These are phyloP conservation scores for Citrus inodora DNA, from an alignment of 345 rosid genomes.

Conservation along the genomic window DNA sequence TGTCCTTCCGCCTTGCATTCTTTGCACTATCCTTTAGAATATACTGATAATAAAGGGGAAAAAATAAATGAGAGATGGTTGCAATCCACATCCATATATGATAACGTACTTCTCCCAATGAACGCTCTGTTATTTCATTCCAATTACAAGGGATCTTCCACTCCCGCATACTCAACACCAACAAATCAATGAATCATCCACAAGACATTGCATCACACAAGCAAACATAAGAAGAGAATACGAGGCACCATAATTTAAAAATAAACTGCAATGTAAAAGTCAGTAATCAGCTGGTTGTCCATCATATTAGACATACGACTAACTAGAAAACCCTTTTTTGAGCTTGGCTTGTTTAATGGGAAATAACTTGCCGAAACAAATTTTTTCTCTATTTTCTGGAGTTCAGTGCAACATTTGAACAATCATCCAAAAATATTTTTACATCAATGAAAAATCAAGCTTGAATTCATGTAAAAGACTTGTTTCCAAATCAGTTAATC, in stretches of 20 bases:
- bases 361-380: neutral
- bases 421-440: neutral
- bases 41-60: conserved; percentile 35
- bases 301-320: neutral
- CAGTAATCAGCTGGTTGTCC: neutral
- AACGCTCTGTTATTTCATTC: neutral
- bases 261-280: neutral
- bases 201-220: neutral
- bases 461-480: neutral
- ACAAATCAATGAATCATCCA: neutral
- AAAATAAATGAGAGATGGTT: neutral
- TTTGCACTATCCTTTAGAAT: conserved; percentile 38
- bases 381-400: neutral
- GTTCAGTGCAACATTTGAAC: neutral
- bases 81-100: neutral
- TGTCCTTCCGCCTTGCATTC: conserved; percentile 29
- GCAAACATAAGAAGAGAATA: neutral
- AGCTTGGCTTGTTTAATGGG: neutral
- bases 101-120: neutral
- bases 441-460: neutral
- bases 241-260: neutral
- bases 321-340: neutral
- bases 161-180: neutral
- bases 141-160: neutral
- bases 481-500: neutral